These are phyloP conservation scores for Fragilariopsis cylindrus DNA, from an alignment of 108 stramenopile genomes.

Conservation along the genomic window DNA sequence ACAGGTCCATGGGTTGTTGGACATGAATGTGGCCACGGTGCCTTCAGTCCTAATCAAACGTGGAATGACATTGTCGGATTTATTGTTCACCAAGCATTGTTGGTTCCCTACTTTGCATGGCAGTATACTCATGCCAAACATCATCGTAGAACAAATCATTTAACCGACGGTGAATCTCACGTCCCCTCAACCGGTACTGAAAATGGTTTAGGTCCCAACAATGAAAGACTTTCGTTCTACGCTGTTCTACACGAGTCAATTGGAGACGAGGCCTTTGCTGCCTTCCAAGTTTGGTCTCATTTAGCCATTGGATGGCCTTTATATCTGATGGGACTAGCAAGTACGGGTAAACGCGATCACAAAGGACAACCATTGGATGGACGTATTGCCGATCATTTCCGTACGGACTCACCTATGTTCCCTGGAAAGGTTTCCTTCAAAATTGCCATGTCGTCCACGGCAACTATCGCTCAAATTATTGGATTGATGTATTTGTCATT, in stretches of 20 bases:
- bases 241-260: conserved; percentile 85
- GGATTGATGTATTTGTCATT: conserved; percentile 36
- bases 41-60: conserved; percentile 89
- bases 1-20: conserved; percentile 99
- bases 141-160: conserved; percentile 95
- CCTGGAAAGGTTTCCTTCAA: conserved; percentile 77
- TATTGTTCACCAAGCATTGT: conserved; percentile 92
- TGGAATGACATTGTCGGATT: conserved; percentile 96
- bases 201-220: conserved; percentile 69
- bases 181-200: conserved; percentile 72
- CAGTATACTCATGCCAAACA: conserved; percentile 98
- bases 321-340: conserved; percentile 86
- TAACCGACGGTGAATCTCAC: conserved; percentile 95
- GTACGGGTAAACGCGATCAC: conserved; percentile 70
- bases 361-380: conserved; percentile 67
- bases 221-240: conserved; percentile 70
- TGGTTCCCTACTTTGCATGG: conserved; percentile 99
- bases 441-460: conserved; percentile 77
- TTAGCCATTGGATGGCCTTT: conserved; percentile 89
- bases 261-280: conserved; percentile 89
- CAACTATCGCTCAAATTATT: conserved; percentile 65
- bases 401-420: conserved; percentile 90
- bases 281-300: conserved; percentile 88
- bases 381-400: conserved; percentile 82
- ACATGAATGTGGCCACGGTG: conserved; percentile 99